Percentiles rank a stretch among this genome's conserved stretches.
Conservation (phyloP, 805 yeast species). For the Ogataea dorogensis region DNA sequence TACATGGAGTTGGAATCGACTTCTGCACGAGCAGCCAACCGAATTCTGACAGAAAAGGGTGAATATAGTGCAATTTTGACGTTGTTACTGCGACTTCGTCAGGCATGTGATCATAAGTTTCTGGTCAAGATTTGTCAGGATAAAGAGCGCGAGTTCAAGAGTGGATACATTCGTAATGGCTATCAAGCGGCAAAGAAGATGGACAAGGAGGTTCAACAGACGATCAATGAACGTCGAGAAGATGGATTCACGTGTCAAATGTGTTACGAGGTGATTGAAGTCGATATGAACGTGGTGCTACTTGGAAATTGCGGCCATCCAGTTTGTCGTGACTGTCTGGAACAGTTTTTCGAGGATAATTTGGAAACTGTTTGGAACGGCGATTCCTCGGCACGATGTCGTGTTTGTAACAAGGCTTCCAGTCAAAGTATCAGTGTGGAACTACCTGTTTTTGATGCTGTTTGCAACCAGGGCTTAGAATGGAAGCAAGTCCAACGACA, state of each 20-base stretch:
- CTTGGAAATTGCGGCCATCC: constrained; percentile 73
- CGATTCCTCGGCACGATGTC: constrained; percentile 48
- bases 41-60: constrained; percentile 36
- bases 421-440: constrained; percentile 42
- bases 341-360: constrained; percentile 47
- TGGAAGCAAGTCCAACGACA: constrained; percentile 26
- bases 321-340: constrained; percentile 59
- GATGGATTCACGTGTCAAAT: constrained; percentile 56
- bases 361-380: constrained; percentile 35
- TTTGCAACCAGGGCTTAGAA: constrained; percentile 31
- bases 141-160: constrained; percentile 38
- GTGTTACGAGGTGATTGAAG: constrained; percentile 55
- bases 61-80: constrained; percentile 63
- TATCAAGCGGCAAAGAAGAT: constrained; percentile 25
- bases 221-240: constrained; percentile 37
- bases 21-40: constrained; percentile 51
- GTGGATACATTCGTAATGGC: constrained; percentile 34
- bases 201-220: constrained; percentile 25
- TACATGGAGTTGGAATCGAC: constrained; percentile 57
- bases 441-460: constrained; percentile 52
- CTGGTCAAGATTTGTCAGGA: constrained; percentile 64
- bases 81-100: constrained; percentile 73
- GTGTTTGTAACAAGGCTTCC: constrained; percentile 45
- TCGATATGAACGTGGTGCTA: constrained; percentile 42
- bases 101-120: constrained; percentile 80